Percentiles rank a stretch among this genome's conserved stretches.
Conservation (phyloP, 139 green algal species). For the Tetratostichococcus sp. region DNA sequence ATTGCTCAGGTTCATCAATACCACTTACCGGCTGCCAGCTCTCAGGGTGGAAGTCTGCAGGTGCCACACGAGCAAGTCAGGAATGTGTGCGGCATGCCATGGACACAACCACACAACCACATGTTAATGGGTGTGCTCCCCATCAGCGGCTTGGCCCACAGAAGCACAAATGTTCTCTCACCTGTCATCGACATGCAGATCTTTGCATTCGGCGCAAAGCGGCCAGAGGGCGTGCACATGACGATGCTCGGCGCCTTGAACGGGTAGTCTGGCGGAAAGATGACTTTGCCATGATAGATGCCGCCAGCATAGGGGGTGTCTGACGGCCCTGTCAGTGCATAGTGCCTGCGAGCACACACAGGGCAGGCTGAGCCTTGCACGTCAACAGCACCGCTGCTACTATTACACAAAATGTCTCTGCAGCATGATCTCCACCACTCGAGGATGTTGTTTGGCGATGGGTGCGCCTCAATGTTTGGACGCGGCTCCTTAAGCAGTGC, state of each 20-base stretch:
- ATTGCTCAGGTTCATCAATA: too few species aligned
- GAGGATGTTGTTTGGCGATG: slow-evolving; percentile 68
- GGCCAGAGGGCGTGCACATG: slow-evolving; percentile 80
- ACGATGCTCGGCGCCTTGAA: slow-evolving; percentile 55
- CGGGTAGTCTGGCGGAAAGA: slow-evolving; percentile 56
- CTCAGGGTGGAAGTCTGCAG: slow-evolving; percentile 75
- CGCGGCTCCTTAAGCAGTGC: slow-evolving; percentile 72
- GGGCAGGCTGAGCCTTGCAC: too few species aligned
- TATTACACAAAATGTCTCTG: too few species aligned
- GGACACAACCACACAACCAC: too few species aligned
- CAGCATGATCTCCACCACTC: slow-evolving; percentile 49
- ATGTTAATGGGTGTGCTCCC: too few species aligned
- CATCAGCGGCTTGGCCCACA: too few species aligned
- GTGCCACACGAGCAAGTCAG: too few species aligned
- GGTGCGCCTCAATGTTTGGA: slow-evolving; percentile 69
- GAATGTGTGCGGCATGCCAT: too few species aligned
- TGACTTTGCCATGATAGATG: slow-evolving; percentile 79
- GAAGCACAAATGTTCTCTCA: too few species aligned
- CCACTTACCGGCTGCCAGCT: slow-evolving; percentile 26
- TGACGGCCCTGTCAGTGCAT: slow-evolving; percentile 54
- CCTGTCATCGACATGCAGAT: slow-evolving; percentile 76
- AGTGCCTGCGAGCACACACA: slow-evolving; percentile 23
- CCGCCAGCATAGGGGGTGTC: slow-evolving; percentile 66
- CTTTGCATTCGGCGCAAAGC: slow-evolving; percentile 72
- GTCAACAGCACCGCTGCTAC: too few species aligned